Evolutionary conservation across 202 grass and related monocot genomes (phyloP), one percentile per base, ranked within the genome.

Genomic region (Brachypodium distachyon): DNA sequence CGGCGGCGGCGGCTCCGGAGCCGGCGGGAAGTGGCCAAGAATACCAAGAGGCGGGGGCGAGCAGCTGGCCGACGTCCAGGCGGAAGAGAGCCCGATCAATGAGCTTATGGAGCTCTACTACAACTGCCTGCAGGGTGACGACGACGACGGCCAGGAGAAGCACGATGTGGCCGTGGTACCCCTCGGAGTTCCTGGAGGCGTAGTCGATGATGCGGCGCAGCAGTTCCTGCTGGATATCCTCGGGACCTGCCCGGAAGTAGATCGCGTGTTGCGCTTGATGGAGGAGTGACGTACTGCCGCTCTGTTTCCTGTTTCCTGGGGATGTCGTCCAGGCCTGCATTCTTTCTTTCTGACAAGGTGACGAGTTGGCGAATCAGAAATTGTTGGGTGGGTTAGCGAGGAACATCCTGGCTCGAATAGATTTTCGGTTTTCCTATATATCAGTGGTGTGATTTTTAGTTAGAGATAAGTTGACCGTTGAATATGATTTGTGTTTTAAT

Each of bases 91-190:
- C 61, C 51, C 74, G 18, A 81, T 88, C 52, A 75, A 87, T 54
- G 87, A 90, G 36, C 63, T 93, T 28, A 68, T 88, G 42, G 80
- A 84, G 74, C 60, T 82, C 0, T 83, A 83, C 82, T 79, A 75
- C 48, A 80, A 68, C 64, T 56, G 68, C 59, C 42, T 67, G 50
- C 67, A 51, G 8, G 80, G 63, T 0, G 19, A 6, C 56, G 17
- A 21, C 13, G 64, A 2, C 11, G 59, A 21, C 13, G 64, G 3
- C 11, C 50, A 31, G 10, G 68, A 21, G 26, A 33, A 56, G 13
- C 42, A 49, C 31, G 58, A 11, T 9, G 40, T 10, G 37, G 67
- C 67, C 0, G 16, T 17, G 77, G 19, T 68, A 38, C 70, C 71
- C 8, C 28, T 55, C 0, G 43, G 14, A 9, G n/a, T 54, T 43